Conservation (phyloP, 2,329 filamentous ascomycete genomes). For the Gaeumannomyces tritici region DNA sequence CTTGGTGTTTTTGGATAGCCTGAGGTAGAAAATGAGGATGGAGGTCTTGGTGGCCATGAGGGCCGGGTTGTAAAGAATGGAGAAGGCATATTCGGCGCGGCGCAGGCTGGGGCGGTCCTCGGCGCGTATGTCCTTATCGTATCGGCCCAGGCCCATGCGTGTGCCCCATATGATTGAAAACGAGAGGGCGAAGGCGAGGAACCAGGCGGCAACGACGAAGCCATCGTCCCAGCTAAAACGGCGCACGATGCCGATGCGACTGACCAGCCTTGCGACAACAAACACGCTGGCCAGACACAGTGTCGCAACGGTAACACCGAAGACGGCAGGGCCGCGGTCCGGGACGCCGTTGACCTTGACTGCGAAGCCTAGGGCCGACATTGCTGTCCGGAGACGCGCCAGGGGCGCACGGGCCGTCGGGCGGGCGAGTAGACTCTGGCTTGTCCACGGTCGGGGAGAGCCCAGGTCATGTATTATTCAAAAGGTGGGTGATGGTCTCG, state of each 20-base stretch:
- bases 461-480: not conserved
- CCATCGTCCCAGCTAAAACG: constrained; percentile 69
- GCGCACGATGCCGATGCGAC: constrained; percentile 63
- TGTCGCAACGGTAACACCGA: constrained; percentile 61
- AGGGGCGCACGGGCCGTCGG: too few species aligned
- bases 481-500: not conserved
- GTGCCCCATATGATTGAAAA: constrained; percentile 58
- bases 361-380: not conserved
- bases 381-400: not conserved
- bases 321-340: constrained; percentile 50
- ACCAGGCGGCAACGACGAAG: constrained; percentile 72
- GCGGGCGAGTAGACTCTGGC: not conserved
- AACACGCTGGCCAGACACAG: constrained; percentile 64
- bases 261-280: constrained; percentile 64
- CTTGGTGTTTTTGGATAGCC: constrained; percentile 68
- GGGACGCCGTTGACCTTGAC: constrained; percentile 18
- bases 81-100: constrained; percentile 53
- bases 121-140: constrained; percentile 49
- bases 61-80: constrained; percentile 66
- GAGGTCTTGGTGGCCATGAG: constrained; percentile 89
- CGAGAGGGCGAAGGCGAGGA: constrained; percentile 57
- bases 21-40: constrained; percentile 85
- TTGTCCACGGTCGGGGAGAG: not conserved
- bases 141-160: constrained; percentile 55
- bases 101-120: constrained; percentile 43